These are phyloP conservation scores for Lignosus rhinocerotis DNA, from an alignment of 1,284 basidiomycete genomes.

Conservation along the genomic window DNA sequence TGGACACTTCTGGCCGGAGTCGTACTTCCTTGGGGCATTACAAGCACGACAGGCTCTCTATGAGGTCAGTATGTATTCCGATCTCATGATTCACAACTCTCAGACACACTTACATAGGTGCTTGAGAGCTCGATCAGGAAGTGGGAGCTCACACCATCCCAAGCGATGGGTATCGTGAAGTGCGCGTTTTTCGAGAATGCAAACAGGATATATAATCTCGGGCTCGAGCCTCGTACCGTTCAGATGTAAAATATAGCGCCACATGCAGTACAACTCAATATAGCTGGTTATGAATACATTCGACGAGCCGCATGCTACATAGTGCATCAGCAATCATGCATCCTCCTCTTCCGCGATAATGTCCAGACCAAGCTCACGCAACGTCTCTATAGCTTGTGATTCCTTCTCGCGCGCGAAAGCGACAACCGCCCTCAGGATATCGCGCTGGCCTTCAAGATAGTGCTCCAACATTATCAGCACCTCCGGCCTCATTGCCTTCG, in stretches of 20 bases:
- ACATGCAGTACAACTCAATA: too few relatives aligned
- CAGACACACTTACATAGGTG: constrained; percentile 38
- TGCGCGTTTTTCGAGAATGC: constrained; percentile 60
- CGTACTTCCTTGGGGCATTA: constrained; percentile 63
- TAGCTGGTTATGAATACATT: too few relatives aligned
- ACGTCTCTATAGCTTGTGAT: constrained; percentile 43
- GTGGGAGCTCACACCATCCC: constrained; percentile 47
- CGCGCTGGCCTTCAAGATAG: constrained; percentile 57
- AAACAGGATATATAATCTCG: constrained; percentile 56
- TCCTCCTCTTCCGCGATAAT: constrained; percentile 44
- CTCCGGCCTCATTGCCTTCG: constrained; percentile 44
- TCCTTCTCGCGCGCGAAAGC: constrained; percentile 47
- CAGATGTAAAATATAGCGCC: not conserved
- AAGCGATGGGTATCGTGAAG: constrained; percentile 51
- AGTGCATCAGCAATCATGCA: not conserved
- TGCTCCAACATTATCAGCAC: constrained; percentile 55
- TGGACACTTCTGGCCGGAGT: constrained; percentile 78
- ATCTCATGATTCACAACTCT: not conserved
- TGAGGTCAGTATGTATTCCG: constrained; percentile 40
- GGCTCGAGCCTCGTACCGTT: constrained; percentile 35
- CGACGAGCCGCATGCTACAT: too few relatives aligned
- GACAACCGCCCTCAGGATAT: constrained; percentile 43
- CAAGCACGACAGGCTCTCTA: constrained; percentile 65
- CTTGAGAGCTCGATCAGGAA: constrained; percentile 45
- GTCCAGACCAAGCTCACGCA: constrained; percentile 52